Evolutionary conservation across 2,329 filamentous ascomycete species (phyloP).

Genomic region (Ambrosiella xylebori): DNA sequence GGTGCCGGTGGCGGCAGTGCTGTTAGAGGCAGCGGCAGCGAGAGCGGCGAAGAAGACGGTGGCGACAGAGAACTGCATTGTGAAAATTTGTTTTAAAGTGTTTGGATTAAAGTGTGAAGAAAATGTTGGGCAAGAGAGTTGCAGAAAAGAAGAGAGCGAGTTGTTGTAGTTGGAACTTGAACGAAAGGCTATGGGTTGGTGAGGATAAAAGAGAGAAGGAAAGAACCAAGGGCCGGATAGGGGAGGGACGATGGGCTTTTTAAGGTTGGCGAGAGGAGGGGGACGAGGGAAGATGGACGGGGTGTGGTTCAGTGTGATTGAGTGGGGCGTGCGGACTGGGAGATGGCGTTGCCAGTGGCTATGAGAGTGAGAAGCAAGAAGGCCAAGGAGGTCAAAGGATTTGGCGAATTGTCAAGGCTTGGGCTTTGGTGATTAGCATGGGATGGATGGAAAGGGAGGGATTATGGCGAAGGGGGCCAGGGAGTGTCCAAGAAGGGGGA

Average conservation of each 20-base stretch:
- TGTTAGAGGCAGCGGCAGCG: conserved; percentile 9
- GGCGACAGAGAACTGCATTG: conserved; percentile 13
- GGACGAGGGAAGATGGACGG: background rate
- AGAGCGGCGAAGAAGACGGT: conserved; percentile 12
- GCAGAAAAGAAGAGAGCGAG: conserved; percentile 4
- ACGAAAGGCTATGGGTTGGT: conserved; percentile 12
- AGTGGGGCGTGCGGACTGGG: background rate
- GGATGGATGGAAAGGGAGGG: background rate
- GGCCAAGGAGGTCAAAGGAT: background rate
- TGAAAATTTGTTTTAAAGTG: background rate
- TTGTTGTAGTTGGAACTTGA: conserved; percentile 13
- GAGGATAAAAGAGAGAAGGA: background rate
- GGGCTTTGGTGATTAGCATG: background rate
- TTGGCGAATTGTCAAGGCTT: background rate
- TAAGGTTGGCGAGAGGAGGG: conserved; percentile 1
- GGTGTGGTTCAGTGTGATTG: background rate
- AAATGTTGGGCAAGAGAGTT: conserved; percentile 10
- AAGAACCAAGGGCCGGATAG: background rate
- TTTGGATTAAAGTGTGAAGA: conserved; percentile 11
- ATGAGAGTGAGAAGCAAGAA: too few relatives aligned
- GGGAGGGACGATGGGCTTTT: conserved; percentile 7
- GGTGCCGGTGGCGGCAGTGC: conserved; percentile 10
- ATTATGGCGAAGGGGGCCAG: background rate
- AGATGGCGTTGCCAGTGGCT: too few relatives aligned
- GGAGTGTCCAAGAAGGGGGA: background rate